Evolutionary conservation across 2,329 filamentous ascomycete species (phyloP).

Genomic region (Corniculantispora saksenae): DNA sequence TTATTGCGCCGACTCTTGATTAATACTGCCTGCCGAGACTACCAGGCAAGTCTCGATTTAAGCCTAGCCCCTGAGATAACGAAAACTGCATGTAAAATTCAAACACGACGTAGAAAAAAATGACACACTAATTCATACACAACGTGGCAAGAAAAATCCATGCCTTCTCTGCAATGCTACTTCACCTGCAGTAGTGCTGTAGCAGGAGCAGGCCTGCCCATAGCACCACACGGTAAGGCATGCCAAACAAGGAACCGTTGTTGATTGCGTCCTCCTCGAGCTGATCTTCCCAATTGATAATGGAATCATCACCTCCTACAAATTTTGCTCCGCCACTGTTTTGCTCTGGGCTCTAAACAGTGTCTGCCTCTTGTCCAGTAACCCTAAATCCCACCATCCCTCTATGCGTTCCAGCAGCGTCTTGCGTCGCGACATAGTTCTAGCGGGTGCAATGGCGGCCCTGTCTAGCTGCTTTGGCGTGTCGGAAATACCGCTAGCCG

Average conservation of each 20-base stretch:
- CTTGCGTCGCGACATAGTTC: slow-evolving; percentile 41
- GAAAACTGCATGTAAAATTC: not conserved
- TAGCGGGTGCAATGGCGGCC: slow-evolving; percentile 13
- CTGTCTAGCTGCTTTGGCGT: slow-evolving; percentile 8
- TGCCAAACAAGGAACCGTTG: not conserved
- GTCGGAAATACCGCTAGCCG: not conserved
- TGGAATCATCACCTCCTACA: not conserved
- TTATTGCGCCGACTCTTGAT: not conserved
- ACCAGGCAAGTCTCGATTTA: not conserved
- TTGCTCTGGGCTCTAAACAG: slow-evolving; percentile 30
- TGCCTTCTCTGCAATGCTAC: not conserved
- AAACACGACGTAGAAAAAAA: not conserved
- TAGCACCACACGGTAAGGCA: not conserved
- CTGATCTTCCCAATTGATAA: not conserved
- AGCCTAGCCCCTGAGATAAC: not conserved
- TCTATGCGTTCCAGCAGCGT: slow-evolving; percentile 51
- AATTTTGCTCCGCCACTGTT: slow-evolving; percentile 17
- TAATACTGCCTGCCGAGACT: not conserved
- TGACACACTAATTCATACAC: not conserved
- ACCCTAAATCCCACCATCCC: slow-evolving; percentile 57
- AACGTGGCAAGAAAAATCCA: not conserved
- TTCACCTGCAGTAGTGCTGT: not conserved
- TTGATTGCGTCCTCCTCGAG: not conserved
- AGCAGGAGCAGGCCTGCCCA: not conserved
- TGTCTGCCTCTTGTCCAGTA: slow-evolving; percentile 48